Conservation (phyloP, 768 basidiomycete species). For the Kwoniella europaea region DNA sequence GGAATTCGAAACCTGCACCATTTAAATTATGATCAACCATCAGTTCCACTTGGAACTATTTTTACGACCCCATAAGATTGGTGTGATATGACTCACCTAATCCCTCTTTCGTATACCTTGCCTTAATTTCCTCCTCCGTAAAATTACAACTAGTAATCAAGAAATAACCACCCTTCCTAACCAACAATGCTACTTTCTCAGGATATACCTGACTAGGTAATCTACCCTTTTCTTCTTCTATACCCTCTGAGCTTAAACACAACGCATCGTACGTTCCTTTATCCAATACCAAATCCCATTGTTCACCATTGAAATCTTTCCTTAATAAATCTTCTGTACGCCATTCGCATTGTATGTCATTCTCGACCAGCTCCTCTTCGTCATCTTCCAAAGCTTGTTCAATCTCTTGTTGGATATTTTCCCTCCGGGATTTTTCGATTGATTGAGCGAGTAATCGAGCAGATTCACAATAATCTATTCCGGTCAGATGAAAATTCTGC, state of each 20-base stretch:
- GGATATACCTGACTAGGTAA: conserved; percentile 58
- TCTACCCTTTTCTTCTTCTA: conserved; percentile 37
- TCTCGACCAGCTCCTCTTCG: not conserved
- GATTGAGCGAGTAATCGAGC: conserved; percentile 53
- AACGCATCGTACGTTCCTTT: conserved; percentile 62
- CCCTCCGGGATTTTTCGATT: conserved; percentile 43
- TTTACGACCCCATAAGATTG: too few relatives aligned
- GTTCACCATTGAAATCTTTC: conserved; percentile 40
- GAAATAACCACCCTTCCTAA: conserved; percentile 58
- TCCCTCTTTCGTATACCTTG: conserved; percentile 47
- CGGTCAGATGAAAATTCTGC: conserved; percentile 55
- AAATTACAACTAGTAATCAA: conserved; percentile 62
- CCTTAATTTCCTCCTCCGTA: conserved; percentile 59
- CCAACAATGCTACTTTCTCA: conserved; percentile 50
- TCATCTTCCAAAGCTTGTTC: conserved; percentile 38
- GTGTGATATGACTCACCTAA: conserved; percentile 40
- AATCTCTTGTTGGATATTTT: conserved; percentile 25
- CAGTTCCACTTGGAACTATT: too few relatives aligned
- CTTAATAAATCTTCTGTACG: conserved; percentile 50
- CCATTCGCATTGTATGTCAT: conserved; percentile 42
- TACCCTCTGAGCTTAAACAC: conserved; percentile 50
- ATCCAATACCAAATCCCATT: conserved; percentile 59
- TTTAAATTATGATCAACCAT: not conserved
- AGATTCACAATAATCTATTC: conserved; percentile 59
- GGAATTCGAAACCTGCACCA: conserved; percentile 45